A percentile compares a stretch with the other conserved stretches of the same genome.
Evolutionary conservation across 768 basidiomycete genomes (phyloP).

Genomic region (Calvatia gigantea): DNA sequence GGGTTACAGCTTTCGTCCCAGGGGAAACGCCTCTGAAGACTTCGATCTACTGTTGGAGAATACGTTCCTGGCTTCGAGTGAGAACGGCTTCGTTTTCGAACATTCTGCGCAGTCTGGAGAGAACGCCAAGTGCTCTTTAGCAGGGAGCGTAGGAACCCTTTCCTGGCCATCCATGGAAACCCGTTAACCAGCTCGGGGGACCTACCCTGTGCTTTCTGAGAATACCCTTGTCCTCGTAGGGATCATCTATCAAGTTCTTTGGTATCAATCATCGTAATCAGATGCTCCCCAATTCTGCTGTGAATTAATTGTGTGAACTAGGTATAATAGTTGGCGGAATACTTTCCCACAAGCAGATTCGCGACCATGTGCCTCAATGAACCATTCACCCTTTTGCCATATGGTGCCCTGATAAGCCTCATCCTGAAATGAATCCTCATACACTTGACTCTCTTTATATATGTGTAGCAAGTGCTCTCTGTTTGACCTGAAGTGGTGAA

Average conservation of each 20-base stretch:
- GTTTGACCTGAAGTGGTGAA: neutral
- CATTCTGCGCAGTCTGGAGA: neutral
- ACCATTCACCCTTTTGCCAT: neutral
- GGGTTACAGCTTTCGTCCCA: neutral
- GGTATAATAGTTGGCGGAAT: neutral
- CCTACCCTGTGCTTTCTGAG: neutral
- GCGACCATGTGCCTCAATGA: neutral
- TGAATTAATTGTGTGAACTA: neutral
- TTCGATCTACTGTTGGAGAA: slow-evolving; percentile 19
- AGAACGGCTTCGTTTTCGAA: slow-evolving; percentile 48
- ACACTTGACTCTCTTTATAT: neutral
- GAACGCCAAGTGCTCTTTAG: slow-evolving; percentile 3
- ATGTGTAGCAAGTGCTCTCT: neutral
- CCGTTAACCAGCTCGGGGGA: neutral
- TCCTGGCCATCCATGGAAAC: neutral
- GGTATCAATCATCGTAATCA: neutral
- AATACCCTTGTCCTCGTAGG: neutral
- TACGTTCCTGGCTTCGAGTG: slow-evolving; percentile 46
- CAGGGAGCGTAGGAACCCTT: slow-evolving; percentile 1
- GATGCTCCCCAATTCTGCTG: neutral
- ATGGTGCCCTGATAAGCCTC: neutral
- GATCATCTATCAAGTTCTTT: neutral
- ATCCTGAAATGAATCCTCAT: neutral
- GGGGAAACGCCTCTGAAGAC: neutral
- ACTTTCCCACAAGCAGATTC: neutral